Evolutionary conservation across 2,329 filamentous ascomycete species (phyloP).

Genomic region (Nemania sp.): DNA sequence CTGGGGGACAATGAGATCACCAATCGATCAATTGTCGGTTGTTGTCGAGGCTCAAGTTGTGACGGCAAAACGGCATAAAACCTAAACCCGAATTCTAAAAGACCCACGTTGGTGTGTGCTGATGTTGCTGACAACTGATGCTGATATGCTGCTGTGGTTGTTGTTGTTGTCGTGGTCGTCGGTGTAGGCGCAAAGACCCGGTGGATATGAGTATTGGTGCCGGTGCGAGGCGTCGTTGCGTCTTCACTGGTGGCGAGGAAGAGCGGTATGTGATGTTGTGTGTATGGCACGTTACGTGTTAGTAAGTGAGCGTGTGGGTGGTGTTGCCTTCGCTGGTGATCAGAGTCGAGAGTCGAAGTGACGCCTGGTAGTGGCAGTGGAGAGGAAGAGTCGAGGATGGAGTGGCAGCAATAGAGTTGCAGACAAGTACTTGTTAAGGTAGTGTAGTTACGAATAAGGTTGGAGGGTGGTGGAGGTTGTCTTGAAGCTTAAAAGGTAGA

Average conservation of each 20-base stretch:
- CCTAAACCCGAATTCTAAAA: not conserved
- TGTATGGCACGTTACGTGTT: not conserved
- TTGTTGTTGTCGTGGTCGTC: not conserved
- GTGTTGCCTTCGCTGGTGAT: not conserved
- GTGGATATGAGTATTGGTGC: too few species aligned
- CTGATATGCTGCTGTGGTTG: not conserved
- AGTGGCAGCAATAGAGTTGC: not conserved
- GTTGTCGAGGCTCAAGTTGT: too few species aligned
- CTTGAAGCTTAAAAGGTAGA: slow-evolving; percentile 10
- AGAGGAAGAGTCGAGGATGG: not conserved
- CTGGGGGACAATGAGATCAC: too few species aligned
- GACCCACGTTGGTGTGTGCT: not conserved
- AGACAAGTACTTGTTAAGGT: not conserved
- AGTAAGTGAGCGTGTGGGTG: not conserved
- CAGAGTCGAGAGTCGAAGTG: too few species aligned
- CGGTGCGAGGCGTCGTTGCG: too few species aligned
- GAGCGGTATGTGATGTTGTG: too few species aligned
- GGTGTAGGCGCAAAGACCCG: not conserved
- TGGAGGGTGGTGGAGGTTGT: slow-evolving; percentile 1
- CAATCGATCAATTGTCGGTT: too few species aligned
- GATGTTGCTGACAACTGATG: too few species aligned
- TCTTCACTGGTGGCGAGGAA: not conserved
- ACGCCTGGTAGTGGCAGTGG: too few species aligned
- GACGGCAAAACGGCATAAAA: not conserved
- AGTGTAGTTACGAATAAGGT: slow-evolving; percentile 1